Conservation (phyloP, 2,329 filamentous ascomycete genomes). For the Pyrenochaeta sp. region DNA sequence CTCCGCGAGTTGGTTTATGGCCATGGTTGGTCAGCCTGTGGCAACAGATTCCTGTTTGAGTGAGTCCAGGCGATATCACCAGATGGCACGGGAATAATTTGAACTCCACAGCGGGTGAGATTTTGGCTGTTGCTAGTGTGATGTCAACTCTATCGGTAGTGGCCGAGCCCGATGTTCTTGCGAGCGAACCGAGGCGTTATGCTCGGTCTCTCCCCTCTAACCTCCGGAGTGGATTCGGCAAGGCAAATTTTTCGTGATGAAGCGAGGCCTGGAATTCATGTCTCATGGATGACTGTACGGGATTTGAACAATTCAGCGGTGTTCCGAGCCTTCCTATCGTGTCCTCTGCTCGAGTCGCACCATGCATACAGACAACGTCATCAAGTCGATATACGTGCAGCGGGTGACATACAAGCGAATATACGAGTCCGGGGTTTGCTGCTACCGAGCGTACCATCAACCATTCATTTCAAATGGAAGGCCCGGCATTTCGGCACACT, state of each 20-base stretch:
- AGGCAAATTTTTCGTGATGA: constrained; percentile 20
- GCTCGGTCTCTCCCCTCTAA: background rate
- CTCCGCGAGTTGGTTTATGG: background rate
- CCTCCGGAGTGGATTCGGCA: constrained; percentile 7
- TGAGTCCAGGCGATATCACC: constrained; percentile 11
- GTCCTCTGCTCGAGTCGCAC: background rate
- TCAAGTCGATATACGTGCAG: background rate
- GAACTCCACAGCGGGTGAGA: constrained; percentile 19
- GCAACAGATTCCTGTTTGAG: constrained; percentile 6
- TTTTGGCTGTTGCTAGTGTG: constrained; percentile 2
- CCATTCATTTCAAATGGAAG: background rate
- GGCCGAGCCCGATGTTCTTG: constrained; percentile 2
- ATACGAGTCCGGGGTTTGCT: constrained; percentile 1
- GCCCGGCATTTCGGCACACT: constrained; percentile 20
- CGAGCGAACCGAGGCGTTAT: constrained; percentile 8
- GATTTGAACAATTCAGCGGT: background rate
- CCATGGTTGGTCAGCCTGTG: constrained; percentile 9
- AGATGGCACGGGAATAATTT: constrained; percentile 1
- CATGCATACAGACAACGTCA: background rate
- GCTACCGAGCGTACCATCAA: constrained; percentile 7
- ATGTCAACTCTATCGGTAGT: background rate
- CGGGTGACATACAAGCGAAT: background rate
- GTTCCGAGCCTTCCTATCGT: background rate
- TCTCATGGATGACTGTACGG: background rate
- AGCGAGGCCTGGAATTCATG: constrained; percentile 3